phyloP scores from a whole-genome alignment of 2,329 filamentous ascomycete genomes.

The Dendryphion nanum region DNA sequence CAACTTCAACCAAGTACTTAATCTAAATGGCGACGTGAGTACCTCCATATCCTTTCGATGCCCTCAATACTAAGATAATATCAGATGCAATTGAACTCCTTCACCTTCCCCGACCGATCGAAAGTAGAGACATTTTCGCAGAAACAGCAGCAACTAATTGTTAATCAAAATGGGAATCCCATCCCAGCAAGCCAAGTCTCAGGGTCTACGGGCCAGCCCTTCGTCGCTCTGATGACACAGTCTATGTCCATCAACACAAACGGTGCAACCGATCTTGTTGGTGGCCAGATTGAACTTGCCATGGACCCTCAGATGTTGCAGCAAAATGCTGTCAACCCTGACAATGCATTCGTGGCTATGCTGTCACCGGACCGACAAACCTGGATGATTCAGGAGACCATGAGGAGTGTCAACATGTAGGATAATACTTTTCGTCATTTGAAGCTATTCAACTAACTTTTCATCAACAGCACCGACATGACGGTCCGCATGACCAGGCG shows the following conservation, averaged over 20 bases:
- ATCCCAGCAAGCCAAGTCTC: slow-evolving; percentile 37
- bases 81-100: slow-evolving; percentile 38
- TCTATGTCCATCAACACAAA: slow-evolving; percentile 39
- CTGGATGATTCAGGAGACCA: slow-evolving; percentile 39
- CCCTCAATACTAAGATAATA: background rate
- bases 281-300: slow-evolving; percentile 35
- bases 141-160: slow-evolving; percentile 39
- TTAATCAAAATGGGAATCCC: slow-evolving; percentile 38
- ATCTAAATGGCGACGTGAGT: slow-evolving; percentile 40
- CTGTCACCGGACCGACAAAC: slow-evolving; percentile 37
- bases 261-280: slow-evolving; percentile 34
- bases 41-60: background rate
- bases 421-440: background rate
- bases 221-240: slow-evolving; percentile 30
- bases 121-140: slow-evolving; percentile 39
- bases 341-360: slow-evolving; percentile 38
- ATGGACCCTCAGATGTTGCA: slow-evolving; percentile 32
- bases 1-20: slow-evolving; percentile 41
- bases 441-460: slow-evolving; percentile 1
- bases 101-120: slow-evolving; percentile 36
- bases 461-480: slow-evolving; percentile 27
- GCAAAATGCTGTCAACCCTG: slow-evolving; percentile 27
- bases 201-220: slow-evolving; percentile 36
- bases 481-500: slow-evolving; percentile 38
- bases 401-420: slow-evolving; percentile 35